Evolutionary conservation across 371 early-diverging fungal species (phyloP).

Genomic region (Circinella minor): DNA sequence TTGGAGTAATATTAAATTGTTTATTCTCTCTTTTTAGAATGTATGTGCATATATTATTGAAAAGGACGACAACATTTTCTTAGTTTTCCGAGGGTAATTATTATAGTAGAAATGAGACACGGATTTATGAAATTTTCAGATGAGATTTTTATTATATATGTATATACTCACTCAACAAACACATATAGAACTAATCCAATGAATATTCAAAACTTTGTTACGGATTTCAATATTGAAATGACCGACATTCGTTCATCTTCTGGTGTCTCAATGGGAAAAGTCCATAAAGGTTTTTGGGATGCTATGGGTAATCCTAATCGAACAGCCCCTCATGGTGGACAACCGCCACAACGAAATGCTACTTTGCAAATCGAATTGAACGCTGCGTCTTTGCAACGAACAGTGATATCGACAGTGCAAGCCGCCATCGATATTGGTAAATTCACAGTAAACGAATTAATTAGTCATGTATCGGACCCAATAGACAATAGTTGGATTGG

Average conservation of each 20-base stretch:
- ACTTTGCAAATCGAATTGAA: conserved; percentile 41
- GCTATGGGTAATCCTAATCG: conserved; percentile 56
- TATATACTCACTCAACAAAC: too few relatives aligned
- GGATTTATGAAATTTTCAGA: too few relatives aligned
- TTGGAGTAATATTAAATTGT: too few relatives aligned
- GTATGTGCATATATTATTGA: conserved; percentile 65
- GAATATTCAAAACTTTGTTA: conserved; percentile 66
- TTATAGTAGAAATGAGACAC: background rate
- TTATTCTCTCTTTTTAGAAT: conserved; percentile 37
- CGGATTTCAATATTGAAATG: conserved; percentile 56
- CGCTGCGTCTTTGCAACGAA: conserved; percentile 42
- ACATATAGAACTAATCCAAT: conserved; percentile 57
- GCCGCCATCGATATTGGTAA: conserved; percentile 35
- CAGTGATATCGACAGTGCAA: conserved; percentile 39
- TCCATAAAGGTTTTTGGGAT: conserved; percentile 65
- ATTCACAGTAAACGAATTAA: conserved; percentile 34
- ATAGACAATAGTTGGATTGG: conserved; percentile 52
- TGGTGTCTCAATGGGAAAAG: conserved; percentile 56
- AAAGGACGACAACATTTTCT: conserved; percentile 61
- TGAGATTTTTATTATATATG: too few relatives aligned
- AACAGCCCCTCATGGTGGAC: conserved; percentile 10
- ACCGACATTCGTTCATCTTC: conserved; percentile 48
- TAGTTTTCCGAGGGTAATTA: conserved; percentile 62
- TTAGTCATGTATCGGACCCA: conserved; percentile 47
- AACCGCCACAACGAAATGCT: conserved; percentile 15